Evolutionary conservation across 2,329 filamentous ascomycete genomes (phyloP).

Genomic region (Xylaria sp.): DNA sequence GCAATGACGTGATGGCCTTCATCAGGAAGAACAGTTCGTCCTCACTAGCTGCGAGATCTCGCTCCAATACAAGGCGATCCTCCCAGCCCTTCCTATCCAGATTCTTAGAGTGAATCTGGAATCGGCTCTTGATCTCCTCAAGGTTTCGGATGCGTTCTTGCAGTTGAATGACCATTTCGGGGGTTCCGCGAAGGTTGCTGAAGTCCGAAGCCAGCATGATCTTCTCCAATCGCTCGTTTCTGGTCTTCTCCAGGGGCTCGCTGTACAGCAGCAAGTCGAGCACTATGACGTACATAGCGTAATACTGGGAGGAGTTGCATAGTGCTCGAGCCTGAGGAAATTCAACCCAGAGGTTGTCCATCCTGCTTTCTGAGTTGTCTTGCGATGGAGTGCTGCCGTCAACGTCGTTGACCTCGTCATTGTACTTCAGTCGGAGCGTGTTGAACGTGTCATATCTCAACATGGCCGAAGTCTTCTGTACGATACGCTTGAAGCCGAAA

Average conservation of each 20-base stretch:
- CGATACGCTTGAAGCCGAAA: slow-evolving; percentile 95
- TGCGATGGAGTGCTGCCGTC: slow-evolving; percentile 47
- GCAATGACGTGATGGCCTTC: slow-evolving; percentile 97
- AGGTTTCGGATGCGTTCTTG: slow-evolving; percentile 91
- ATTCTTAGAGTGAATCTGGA: slow-evolving; percentile 84
- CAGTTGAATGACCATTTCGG: slow-evolving; percentile 83
- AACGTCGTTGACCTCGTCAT: slow-evolving; percentile 77
- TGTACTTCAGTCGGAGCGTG: slow-evolving; percentile 91
- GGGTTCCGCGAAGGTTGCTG: slow-evolving; percentile 88
- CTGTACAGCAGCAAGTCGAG: slow-evolving; percentile 93
- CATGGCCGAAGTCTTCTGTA: slow-evolving; percentile 92
- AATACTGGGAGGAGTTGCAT: slow-evolving; percentile 96
- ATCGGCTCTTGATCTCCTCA: slow-evolving; percentile 93
- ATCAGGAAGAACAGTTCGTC: slow-evolving; percentile 99
- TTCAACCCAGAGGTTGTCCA: slow-evolving; percentile 94
- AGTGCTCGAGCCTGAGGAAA: slow-evolving; percentile 92
- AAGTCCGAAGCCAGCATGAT: slow-evolving; percentile 99
- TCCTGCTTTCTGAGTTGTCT: slow-evolving; percentile 65
- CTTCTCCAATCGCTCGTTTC: slow-evolving; percentile 90
- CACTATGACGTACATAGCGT: slow-evolving; percentile 96
- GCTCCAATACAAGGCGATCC: slow-evolving; percentile 81
- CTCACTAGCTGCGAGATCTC: slow-evolving; percentile 81
- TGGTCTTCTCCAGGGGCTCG: slow-evolving; percentile 94
- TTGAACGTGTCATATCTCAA: slow-evolving; percentile 98
- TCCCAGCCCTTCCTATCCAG: slow-evolving; percentile 88